phyloP scores from a whole-genome alignment of 768 basidiomycete genomes.

The Leccinellum albellum region DNA sequence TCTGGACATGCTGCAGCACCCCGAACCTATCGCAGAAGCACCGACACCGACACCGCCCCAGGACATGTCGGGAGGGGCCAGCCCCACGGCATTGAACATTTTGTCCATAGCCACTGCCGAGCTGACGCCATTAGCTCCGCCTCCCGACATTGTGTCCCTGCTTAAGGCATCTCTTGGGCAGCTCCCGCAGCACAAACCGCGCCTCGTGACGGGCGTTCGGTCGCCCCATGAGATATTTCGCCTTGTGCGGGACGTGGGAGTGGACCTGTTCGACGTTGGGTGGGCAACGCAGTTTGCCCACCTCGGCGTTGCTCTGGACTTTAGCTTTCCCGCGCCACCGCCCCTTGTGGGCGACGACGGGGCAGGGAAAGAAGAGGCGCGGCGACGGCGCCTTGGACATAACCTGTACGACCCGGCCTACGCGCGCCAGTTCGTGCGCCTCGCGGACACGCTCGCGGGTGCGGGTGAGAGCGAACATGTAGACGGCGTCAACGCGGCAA shows the following conservation, averaged over 20 bases:
- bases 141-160: conserved; percentile 35
- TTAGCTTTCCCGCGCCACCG: conserved; percentile 60
- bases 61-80: neutral
- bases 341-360: neutral
- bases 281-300: conserved; percentile 71
- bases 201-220: conserved; percentile 50
- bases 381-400: conserved; percentile 48
- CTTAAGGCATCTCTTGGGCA: conserved; percentile 56
- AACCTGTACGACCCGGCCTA: conserved; percentile 66
- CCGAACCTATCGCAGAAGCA: conserved; percentile 4
- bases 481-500: neutral
- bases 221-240: conserved; percentile 76
- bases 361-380: neutral
- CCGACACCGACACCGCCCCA: conserved; percentile 14
- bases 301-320: conserved; percentile 74
- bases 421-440: conserved; percentile 53
- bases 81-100: neutral
- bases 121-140: neutral
- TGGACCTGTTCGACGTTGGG: conserved; percentile 72
- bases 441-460: conserved; percentile 40
- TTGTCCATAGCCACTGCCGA: neutral
- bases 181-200: conserved; percentile 55
- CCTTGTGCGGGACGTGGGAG: conserved; percentile 59
- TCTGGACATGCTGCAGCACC: conserved; percentile 10
- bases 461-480: conserved; percentile 3